Base-by-base conservation (phyloP, 1,284 basidiomycete genomes). In the Coniferiporia sulphurascens region DNA sequence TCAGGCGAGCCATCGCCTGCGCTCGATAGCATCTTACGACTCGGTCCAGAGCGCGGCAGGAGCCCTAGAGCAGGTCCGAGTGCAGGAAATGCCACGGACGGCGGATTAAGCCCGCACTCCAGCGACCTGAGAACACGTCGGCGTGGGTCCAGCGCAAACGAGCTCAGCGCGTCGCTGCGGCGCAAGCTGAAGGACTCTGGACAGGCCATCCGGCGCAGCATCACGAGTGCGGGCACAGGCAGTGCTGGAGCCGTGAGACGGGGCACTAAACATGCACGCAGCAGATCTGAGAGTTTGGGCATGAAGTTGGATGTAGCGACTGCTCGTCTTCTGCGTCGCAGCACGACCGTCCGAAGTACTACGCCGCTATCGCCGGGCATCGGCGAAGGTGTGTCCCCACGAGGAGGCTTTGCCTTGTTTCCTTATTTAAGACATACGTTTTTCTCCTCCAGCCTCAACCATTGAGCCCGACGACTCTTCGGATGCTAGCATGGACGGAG, bases 121-220 rank as follows among this genome's bases (percentile, higher is more conserved):
- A 60, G 62, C 13, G 62, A 43, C 41, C 41, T 13, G 12, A 7
- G 12, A 12, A 13, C 41, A 3, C 41, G 41, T 12, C 41, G 12
- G 41, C 41, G 41, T 3, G 12, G 41, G 41, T n/a, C 63, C 17
- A 62, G 62, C n/a, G 36, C 27, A 27, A 2, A 56, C 4, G 64
- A 67, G 1, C 41, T 71, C 22, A 66, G 67, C 9, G 66, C 67
- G 52, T 68, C 67, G 38, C 67, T 71, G 8, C 66, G 67, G 56
- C 64, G 69, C 34, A 71, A 59, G 61, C 52, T 72, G 45, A 64
- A 56, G 67, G 68, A 52, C 67, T 71, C 41, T 66, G 62, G 59
- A 67, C 17, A 64, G 64, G 55, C 59, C 57, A 65, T 68, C 17
- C 66, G 65, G 49, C 52, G 64, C 38, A 64, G 65, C 38, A 65